Evolutionary conservation across 2,329 filamentous ascomycete species (phyloP), one percentile per base, ranked within the genome.

Genomic region (Curvularia verruculosa): DNA sequence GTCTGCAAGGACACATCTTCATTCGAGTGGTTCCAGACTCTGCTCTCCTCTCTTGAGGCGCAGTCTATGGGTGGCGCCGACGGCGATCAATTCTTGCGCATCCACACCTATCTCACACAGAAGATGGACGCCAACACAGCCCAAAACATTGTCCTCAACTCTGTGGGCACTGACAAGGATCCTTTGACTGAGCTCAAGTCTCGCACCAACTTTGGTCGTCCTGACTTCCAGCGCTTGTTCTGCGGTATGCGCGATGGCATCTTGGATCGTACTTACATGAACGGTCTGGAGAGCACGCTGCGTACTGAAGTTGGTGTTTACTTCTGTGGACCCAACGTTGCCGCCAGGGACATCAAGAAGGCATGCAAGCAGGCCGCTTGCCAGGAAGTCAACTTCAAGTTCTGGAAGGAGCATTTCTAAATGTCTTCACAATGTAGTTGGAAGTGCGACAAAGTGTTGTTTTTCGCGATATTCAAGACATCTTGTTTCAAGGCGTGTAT

Each of bases 1-100:
- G 89, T 98, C 49, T 97, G 94, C 84, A 95, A 91, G 77, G 93
- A 97, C 72, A 96, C 93, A 0, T 90, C 86, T 31, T 96, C 93
- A 0, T 99, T 99, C 72, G 95, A 98, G 79, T 99, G 95, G 95
- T 98, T 99, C 83, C 95, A 99, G 76, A 92, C 90, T 1, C 87
- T 99, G 0, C 85, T 99, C 15, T 91, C 90, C 0, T 96, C 91
- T 0, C 89, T 99, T 21, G 95, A 99, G 78, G 84, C 88, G 34
- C 95, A 99, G 75, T 93, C 89, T 48, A 83, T 86, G 57, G 85
- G 88, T 68, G 75, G 74, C 6, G 59, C 69, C 1, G 88, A 87
- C 54, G 86, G 86, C 65, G 86, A 87, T 44, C 92, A 98, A 72
- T 99, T 99, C 84, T 82, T 99, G 70, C 92, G 93, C 76, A 99